Evolutionary conservation across 371 early-diverging fungal species (phyloP), one percentile per base, ranked within the genome.

Genomic region (Mortierella sp.): DNA sequence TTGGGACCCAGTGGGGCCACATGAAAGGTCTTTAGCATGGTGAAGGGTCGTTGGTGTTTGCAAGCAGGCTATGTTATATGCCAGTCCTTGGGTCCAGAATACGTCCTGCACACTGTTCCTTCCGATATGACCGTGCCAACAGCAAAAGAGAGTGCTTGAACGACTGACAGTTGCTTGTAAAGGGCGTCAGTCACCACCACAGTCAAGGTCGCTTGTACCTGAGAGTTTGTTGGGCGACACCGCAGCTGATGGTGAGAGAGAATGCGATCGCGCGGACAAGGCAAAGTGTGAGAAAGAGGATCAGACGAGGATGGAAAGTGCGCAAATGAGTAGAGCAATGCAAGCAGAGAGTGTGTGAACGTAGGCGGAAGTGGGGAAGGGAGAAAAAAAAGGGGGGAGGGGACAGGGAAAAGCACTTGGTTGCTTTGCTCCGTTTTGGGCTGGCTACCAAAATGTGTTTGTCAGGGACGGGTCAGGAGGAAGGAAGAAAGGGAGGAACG

Each of bases 1-100:
- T 76, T 76, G 41, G 65, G 78, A 21, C 78, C 78, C 28, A 76
- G 58, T 13, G 78, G 78, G 18, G 70, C 57, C 39, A 76, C 78
- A 58, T 61, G 57, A 50, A 66, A 66, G 13, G 78, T 67, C 58
- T 72, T 72, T 30, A 72, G 31, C 72, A 72, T 72, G 30, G 46
- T 24, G 54, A 9, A 23, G 31, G 21, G 53, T 14, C 8, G 48
- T 51, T 51, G 51, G 51, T 34, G 53, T 12, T 27, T 2, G 54
- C 9, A 54, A 41, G 23, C n/a, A 5, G 16, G 19, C n/a, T 16
- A 9, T 5, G 5, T 5, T 43, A 16, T 43, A 19, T 14, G 39
- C 39, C 14, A 14, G 10, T n/a, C 14, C 14, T n/a, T 43, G 45
- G 19, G n/a, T 43, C 45, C 19, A 14, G 14, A 43, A 14, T 14